phyloP scores from a whole-genome alignment of 2,329 filamentous ascomycete genomes.

The Reticulascus tulasneorum region DNA sequence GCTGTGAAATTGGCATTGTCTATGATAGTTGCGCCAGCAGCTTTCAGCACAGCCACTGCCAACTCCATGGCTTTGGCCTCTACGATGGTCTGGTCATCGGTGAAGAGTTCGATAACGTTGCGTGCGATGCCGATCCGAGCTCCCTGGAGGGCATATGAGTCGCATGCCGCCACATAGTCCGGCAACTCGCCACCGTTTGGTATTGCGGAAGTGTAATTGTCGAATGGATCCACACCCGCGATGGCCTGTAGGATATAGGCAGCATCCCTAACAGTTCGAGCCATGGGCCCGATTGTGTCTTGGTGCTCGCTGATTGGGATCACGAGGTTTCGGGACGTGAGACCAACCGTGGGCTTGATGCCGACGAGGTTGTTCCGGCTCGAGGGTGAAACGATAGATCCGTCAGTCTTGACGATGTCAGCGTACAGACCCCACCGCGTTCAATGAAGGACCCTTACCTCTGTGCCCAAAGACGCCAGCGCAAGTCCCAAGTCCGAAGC shows the following conservation, averaged over 20 bases:
- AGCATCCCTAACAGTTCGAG: slow-evolving; percentile 59
- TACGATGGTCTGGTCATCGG: slow-evolving; percentile 10
- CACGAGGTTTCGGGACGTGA: slow-evolving; percentile 58
- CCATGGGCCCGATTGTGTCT: slow-evolving; percentile 62
- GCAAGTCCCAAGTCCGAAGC: slow-evolving; percentile 56
- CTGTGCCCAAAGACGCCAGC: slow-evolving; percentile 55
- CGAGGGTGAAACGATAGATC: slow-evolving; percentile 56
- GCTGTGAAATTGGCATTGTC: slow-evolving; percentile 43
- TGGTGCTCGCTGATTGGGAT: slow-evolving; percentile 62
- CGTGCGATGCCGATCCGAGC: slow-evolving; percentile 60
- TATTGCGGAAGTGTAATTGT: slow-evolving; percentile 59
- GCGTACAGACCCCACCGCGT: slow-evolving; percentile 43
- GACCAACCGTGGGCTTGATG: slow-evolving; percentile 63
- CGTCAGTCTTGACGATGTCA: slow-evolving; percentile 43
- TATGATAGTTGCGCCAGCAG: slow-evolving; percentile 57
- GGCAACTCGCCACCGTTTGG: slow-evolving; percentile 53
- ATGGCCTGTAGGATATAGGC: slow-evolving; percentile 58
- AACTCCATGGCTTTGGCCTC: slow-evolving; percentile 47
- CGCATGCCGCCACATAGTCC: slow-evolving; percentile 57
- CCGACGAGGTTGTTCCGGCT: slow-evolving; percentile 57
- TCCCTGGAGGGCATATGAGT: slow-evolving; percentile 47
- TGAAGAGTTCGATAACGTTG: slow-evolving; percentile 46
- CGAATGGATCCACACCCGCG: slow-evolving; percentile 52
- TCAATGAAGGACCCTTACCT: slow-evolving; percentile 40
- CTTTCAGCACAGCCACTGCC: slow-evolving; percentile 44